Percentiles rank a stretch among this genome's conserved stretches.
Evolutionary conservation across 805 yeast genomes (phyloP).

Genomic region (Candida loeiensis): DNA sequence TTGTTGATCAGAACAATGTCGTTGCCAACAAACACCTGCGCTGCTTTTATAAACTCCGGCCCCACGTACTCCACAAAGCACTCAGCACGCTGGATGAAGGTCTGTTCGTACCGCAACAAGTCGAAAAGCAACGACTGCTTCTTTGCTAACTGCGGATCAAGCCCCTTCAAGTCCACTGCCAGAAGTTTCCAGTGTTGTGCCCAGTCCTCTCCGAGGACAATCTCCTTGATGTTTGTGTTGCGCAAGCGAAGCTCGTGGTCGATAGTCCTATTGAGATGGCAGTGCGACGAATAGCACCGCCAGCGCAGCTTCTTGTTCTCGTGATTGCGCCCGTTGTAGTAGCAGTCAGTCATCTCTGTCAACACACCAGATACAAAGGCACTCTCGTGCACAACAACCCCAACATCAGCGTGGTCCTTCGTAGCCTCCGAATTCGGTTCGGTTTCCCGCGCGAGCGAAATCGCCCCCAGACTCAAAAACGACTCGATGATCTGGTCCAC

Average conservation of each 20-base stretch:
- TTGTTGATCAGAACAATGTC: slow-evolving; percentile 32
- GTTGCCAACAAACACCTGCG: slow-evolving; percentile 18
- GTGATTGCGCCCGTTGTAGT: slow-evolving; percentile 27
- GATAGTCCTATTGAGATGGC: slow-evolving; percentile 28
- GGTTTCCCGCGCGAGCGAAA: slow-evolving; percentile 22
- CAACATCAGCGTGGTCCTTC: slow-evolving; percentile 4
- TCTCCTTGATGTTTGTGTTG: slow-evolving; percentile 18
- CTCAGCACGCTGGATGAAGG: slow-evolving; percentile 62
- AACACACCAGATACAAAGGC: slow-evolving; percentile 38
- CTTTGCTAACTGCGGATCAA: slow-evolving; percentile 51
- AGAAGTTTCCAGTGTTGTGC: slow-evolving; percentile 62
- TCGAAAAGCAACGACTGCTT: slow-evolving; percentile 77
- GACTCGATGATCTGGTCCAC: slow-evolving; percentile 47
- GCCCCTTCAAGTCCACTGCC: slow-evolving; percentile 48
- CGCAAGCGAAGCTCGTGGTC: slow-evolving; percentile 23
- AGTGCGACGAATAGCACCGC: slow-evolving; percentile 32
- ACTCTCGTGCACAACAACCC: slow-evolving; percentile 15
- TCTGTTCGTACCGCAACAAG: slow-evolving; percentile 65
- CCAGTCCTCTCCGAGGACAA: slow-evolving; percentile 51
- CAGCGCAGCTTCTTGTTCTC: slow-evolving; percentile 16
- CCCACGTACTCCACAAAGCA: slow-evolving; percentile 52
- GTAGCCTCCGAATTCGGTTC: not conserved
- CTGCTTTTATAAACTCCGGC: slow-evolving; percentile 36
- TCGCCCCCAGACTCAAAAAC: slow-evolving; percentile 40
- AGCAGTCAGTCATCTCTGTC: slow-evolving; percentile 45